These are phyloP conservation scores for Trichoderma harzianum DNA, from an alignment of 2,329 filamentous ascomycete species.

Conservation along the genomic window DNA sequence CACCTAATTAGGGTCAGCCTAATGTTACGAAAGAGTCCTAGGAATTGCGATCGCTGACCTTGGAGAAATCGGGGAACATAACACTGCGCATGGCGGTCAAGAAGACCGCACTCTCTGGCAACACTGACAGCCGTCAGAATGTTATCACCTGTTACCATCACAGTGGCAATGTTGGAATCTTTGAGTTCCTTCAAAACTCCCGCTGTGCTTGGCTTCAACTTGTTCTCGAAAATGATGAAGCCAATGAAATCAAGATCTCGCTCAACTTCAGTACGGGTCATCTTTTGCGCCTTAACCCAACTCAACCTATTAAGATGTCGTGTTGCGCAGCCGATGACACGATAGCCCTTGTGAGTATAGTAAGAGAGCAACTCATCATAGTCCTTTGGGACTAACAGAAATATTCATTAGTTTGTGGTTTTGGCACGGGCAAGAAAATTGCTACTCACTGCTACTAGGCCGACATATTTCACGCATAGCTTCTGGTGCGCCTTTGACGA, in stretches of 20 bases:
- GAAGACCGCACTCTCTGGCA: slow-evolving; percentile 80
- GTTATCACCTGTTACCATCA: slow-evolving; percentile 98
- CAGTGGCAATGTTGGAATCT: slow-evolving; percentile 77
- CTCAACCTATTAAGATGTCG: slow-evolving; percentile 84
- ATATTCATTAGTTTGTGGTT: background rate
- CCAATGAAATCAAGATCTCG: slow-evolving; percentile 81
- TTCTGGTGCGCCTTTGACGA: slow-evolving; percentile 94
- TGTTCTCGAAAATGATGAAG: slow-evolving; percentile 99
- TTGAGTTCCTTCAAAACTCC: slow-evolving; percentile 77
- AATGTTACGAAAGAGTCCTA: background rate
- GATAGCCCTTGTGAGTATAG: slow-evolving; percentile 94
- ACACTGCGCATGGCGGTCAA: slow-evolving; percentile 78
- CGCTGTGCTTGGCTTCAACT: slow-evolving; percentile 84
- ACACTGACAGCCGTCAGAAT: slow-evolving; percentile 96
- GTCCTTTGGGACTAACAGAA: slow-evolving; percentile 65
- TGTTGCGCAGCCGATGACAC: slow-evolving; percentile 92
- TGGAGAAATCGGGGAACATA: slow-evolving; percentile 87
- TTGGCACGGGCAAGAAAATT: background rate
- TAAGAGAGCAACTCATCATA: slow-evolving; percentile 85
- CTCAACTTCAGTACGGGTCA: slow-evolving; percentile 83
- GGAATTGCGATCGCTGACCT: slow-evolving; percentile 42
- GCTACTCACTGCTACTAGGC: slow-evolving; percentile 67
- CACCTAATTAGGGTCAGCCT: slow-evolving; percentile 43
- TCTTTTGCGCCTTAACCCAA: slow-evolving; percentile 93
- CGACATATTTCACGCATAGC: slow-evolving; percentile 93